Base-by-base conservation (phyloP, 73 alveolate genomes). In the Paramecium caudatum region DNA sequence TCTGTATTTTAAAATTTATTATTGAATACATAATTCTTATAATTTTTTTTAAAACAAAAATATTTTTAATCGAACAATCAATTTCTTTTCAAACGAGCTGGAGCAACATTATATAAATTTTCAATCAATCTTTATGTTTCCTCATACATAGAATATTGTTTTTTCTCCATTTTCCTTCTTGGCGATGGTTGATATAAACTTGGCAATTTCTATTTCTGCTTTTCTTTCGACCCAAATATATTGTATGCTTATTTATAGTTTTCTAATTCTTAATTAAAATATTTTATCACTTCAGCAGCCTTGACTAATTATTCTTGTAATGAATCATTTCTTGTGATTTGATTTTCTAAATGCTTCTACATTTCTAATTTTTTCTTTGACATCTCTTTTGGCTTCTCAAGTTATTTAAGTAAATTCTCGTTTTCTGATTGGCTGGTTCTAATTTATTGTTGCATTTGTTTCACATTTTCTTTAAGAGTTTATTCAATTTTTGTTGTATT, bases 271-370 rank as follows among this genome's bases (percentile, higher is more conserved):
- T 36, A 32, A 33, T 65, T 65, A 65, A 65, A 65, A 65, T 65
- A 65, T 33, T 65, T 65, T 12, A 65, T 65, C 3, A 65, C 34
- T 65, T 65, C 83, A 2, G 83, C 10, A 32, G 83, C 83, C 34
- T 65, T 65, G 0, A 10, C 15, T 16, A 65, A 13, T 65, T 65
- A 12, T 32, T 32, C 12, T 16, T 65, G n/a, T 8, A 65, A 33
- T 10, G 27, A 25, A 3, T 33, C 83, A 12, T 43, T 65, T 3
- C 39, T 15, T 2, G 47, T 4, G 17, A 65, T 33, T 21, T 65
- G 34, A 13, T 65, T 30, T 9, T 65, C 47, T 33, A 65, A 36
- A 13, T 65, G 49, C 8, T 65, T 33, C 15, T 65, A 5, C 36
- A 65, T 32, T 65, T 65, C 83, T 3, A 30, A 1, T 65, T 30